Evolutionary conservation across 106 monocot genomes (phyloP).

Genomic region (Posidonia australis): DNA sequence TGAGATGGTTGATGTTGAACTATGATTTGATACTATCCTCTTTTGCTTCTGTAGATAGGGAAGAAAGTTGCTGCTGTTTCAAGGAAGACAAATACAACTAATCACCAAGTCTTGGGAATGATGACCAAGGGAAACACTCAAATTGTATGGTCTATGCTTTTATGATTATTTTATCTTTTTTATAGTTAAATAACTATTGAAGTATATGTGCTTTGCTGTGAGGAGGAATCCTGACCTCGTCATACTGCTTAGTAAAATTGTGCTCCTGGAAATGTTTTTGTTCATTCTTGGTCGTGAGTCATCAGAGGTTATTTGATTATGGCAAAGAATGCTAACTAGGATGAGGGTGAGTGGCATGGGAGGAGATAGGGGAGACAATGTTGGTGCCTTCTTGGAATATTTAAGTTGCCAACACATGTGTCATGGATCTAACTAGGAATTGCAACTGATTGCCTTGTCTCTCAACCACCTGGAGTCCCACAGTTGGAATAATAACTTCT

Average conservation of each 20-base stretch:
- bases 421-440: no score
- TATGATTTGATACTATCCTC: background rate
- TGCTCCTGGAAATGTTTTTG: background rate
- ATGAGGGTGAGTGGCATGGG: no score
- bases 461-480: no score
- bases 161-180: background rate
- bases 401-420: no score
- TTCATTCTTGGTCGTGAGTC: background rate
- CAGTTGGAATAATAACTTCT: no score
- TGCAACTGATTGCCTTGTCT: no score
- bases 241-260: no score
- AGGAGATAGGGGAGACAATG: no score
- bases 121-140: constrained; percentile 88
- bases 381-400: no score
- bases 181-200: background rate
- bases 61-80: constrained; percentile 93
- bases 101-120: constrained; percentile 82
- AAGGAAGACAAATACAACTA: constrained; percentile 94
- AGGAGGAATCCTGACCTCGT: background rate
- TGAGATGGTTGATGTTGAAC: background rate
- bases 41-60: constrained; percentile 43
- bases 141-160: constrained; percentile 42
- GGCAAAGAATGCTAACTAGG: no score
- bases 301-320: background rate
- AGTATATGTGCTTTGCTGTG: background rate